Conservation (phyloP, 768 basidiomycete genomes). For the Leccinum broughii region DNA sequence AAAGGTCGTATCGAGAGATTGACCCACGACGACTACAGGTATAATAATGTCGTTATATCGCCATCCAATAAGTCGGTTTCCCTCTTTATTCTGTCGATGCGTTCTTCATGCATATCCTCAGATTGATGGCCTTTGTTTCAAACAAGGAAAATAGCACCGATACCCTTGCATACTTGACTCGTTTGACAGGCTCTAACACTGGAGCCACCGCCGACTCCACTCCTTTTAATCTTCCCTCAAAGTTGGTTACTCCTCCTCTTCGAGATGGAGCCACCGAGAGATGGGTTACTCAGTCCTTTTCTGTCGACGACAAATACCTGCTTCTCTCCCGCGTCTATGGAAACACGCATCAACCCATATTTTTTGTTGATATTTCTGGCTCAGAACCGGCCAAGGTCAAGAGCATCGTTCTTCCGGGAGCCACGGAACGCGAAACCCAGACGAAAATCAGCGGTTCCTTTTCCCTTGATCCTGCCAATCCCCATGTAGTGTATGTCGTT, state of each 20-base stretch:
- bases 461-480: slow-evolving; percentile 31
- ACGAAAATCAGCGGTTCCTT: slow-evolving; percentile 28
- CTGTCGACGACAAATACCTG: slow-evolving; percentile 40
- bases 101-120: slow-evolving; percentile 17
- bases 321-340: slow-evolving; percentile 34
- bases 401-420: slow-evolving; percentile 36
- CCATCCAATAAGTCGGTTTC: slow-evolving; percentile 37
- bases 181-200: slow-evolving; percentile 33
- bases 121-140: slow-evolving; percentile 40
- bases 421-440: slow-evolving; percentile 32
- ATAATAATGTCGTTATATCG: slow-evolving; percentile 32
- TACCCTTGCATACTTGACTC: slow-evolving; percentile 38
- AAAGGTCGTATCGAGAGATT: slow-evolving; percentile 42
- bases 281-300: slow-evolving; percentile 36
- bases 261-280: slow-evolving; percentile 33
- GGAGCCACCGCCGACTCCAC: slow-evolving; percentile 30
- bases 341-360: slow-evolving; percentile 30
- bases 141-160: slow-evolving; percentile 44
- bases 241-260: slow-evolving; percentile 35
- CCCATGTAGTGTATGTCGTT: slow-evolving; percentile 35
- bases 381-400: slow-evolving; percentile 24
- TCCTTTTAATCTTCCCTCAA: slow-evolving; percentile 35
- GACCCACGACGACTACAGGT: slow-evolving; percentile 41
- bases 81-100: not conserved
- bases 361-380: slow-evolving; percentile 37